Evolutionary conservation across 768 basidiomycete genomes (phyloP), one percentile per base, ranked within the genome.

Genomic region (Kwoniella dendrophila): DNA sequence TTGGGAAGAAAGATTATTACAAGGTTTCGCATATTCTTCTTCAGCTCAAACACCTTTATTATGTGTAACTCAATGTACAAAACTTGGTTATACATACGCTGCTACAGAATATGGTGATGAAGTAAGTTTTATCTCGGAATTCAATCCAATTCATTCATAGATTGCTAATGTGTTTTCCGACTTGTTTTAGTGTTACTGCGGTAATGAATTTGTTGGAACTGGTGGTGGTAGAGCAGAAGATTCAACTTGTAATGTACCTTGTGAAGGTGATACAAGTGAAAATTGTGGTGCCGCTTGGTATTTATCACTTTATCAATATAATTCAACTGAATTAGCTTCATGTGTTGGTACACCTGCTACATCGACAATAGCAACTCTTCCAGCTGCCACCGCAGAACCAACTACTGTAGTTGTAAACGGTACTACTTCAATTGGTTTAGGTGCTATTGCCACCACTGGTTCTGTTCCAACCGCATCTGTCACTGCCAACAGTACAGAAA

Each of bases 161-260:
- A 49, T 47, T 22, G 33, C 27, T 30, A 18, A 27, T 14, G 41
- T 53, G 3, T n/a, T 16, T 26, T 30, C n/a, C 14, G 5, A n/a
- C n/a, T n/a, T 20, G n/a, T 34, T 2, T 6, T 43, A 78, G 73
- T 80, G 79, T 58, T 80, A 75, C 59, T 80, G 79, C 54, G 78
- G 71, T 27, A 67, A 75, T 66, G 48, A 20, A n/a, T 71, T 74
- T 34, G 56, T 56, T 20, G 76, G 76, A 1, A 56, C 34, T 38
- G 72, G 75, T 30, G 73, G 75, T 38, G 66, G 65, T 41, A 32
- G 55, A 20, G 62, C 55, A 22, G 54, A 63, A 52, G 73, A 63
- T 34, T 44, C 67, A 5, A 36, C 66, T 24, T 68, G 75, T 64
- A 47, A 63, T 62, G 56, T 44, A 30, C 34, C 66, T 14, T 69